Conservation (phyloP, 768 basidiomycete species). For the Mycena albidolilacea region DNA sequence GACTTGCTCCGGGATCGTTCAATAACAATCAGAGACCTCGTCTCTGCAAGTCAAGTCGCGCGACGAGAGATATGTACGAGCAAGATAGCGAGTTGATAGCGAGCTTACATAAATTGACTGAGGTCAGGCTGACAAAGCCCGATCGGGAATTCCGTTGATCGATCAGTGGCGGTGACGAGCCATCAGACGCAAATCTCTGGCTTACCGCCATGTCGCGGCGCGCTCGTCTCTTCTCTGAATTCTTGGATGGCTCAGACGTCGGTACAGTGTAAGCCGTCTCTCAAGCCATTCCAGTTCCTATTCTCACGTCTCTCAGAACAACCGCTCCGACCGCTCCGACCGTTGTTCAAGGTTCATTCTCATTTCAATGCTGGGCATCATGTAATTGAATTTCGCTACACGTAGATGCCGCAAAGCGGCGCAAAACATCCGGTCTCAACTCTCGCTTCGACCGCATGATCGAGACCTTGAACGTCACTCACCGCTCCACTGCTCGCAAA, state of each 20-base stretch:
- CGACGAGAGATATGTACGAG: background rate
- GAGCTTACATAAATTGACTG: too few relatives aligned
- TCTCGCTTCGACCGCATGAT: slow-evolving; percentile 79
- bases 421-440: slow-evolving; percentile 66
- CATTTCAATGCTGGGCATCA: background rate
- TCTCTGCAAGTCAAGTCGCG: background rate
- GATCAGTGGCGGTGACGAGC: too few relatives aligned
- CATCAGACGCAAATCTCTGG: too few relatives aligned
- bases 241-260: slow-evolving; percentile 21
- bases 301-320: slow-evolving; percentile 6
- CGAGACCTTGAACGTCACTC: slow-evolving; percentile 64
- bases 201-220: slow-evolving; percentile 24
- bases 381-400: slow-evolving; percentile 4
- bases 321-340: slow-evolving; percentile 5
- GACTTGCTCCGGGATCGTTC: too few relatives aligned
- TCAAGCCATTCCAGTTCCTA: background rate
- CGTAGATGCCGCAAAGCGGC: slow-evolving; percentile 57
- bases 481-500: slow-evolving; percentile 48
- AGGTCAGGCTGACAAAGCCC: too few relatives aligned
- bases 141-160: too few relatives aligned
- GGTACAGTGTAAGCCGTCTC: background rate
- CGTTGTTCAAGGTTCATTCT: slow-evolving; percentile 24
- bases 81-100: too few relatives aligned
- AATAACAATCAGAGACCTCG: too few relatives aligned
- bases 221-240: slow-evolving; percentile 41